Percentiles rank a stretch among this genome's conserved stretches.
Evolutionary conservation across 2,329 filamentous ascomycete species (phyloP).

Genomic region (Sporothrix schenckii): DNA sequence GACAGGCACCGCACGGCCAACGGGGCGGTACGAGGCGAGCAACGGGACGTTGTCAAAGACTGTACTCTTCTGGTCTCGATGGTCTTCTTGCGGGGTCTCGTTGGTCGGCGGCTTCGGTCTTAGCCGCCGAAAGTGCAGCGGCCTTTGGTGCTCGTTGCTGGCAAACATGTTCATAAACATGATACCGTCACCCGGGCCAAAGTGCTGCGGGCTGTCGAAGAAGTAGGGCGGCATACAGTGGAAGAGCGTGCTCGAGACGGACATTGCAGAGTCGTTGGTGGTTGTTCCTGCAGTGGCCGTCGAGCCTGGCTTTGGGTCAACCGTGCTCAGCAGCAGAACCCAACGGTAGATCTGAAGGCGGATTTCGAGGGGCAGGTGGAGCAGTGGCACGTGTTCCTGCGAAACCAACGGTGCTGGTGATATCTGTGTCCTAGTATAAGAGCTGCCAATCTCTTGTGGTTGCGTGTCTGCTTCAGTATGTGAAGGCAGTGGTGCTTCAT

Average conservation of each 20-base stretch:
- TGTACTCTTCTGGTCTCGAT: neutral
- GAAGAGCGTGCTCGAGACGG: slow-evolving; percentile 8
- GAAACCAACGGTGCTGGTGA: neutral
- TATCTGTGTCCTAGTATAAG: neutral
- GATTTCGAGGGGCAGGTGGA: slow-evolving; percentile 51
- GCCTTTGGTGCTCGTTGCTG: neutral
- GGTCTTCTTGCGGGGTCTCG: neutral
- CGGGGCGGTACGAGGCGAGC: slow-evolving; percentile 45
- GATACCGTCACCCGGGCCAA: slow-evolving; percentile 5
- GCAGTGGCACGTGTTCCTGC: slow-evolving; percentile 36
- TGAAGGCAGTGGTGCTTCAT: neutral
- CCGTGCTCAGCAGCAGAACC: slow-evolving; percentile 42
- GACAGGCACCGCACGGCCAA: slow-evolving; percentile 47
- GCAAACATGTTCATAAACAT: slow-evolving; percentile 22
- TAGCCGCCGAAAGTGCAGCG: neutral
- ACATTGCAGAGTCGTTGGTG: neutral
- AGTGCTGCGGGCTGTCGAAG: slow-evolving; percentile 15
- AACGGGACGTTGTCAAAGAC: slow-evolving; percentile 8
- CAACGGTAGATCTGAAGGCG: slow-evolving; percentile 53
- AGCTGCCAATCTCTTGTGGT: neutral
- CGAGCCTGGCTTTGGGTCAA: slow-evolving; percentile 36
- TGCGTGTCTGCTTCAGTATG: neutral
- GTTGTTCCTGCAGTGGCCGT: neutral
- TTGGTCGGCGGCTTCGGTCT: neutral
- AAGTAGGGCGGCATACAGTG: slow-evolving; percentile 11